phyloP scores from a whole-genome alignment of 1,284 basidiomycete species.

The Kwoniella shivajii region DNA sequence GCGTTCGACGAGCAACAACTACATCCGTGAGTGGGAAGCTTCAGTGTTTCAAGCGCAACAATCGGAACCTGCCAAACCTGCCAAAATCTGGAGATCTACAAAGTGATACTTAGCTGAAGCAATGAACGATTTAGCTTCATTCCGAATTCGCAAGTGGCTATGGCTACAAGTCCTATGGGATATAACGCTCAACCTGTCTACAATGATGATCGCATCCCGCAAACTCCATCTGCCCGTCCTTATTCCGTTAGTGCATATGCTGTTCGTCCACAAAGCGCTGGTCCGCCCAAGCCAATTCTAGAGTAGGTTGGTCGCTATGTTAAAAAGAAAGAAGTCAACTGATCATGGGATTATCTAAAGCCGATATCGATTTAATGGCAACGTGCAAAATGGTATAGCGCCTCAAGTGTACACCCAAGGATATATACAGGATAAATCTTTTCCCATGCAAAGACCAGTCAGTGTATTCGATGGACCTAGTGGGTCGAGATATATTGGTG shows the following conservation, averaged over 20 bases:
- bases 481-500: background rate
- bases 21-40: too few relatives aligned
- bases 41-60: too few relatives aligned
- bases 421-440: background rate
- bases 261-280: background rate
- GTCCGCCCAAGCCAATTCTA: background rate
- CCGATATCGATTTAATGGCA: constrained; percentile 1
- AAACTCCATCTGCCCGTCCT: background rate
- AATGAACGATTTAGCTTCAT: too few relatives aligned
- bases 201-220: background rate
- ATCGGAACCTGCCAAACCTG: too few relatives aligned
- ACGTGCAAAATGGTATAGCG: background rate
- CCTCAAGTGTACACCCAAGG: constrained; percentile 1
- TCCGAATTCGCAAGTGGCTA: background rate
- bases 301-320: background rate
- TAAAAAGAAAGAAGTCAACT: background rate
- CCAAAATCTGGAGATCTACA: too few relatives aligned
- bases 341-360: background rate
- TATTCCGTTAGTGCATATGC: background rate
- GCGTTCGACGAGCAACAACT: background rate
- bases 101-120: too few relatives aligned
- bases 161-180: background rate
- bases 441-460: background rate
- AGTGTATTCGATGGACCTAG: background rate
- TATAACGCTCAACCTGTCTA: background rate